Percentiles rank a stretch among this genome's conserved stretches.
phyloP scores from a whole-genome alignment of 371 early-diverging fungal genomes.

The Conidiobolus incongruus region DNA sequence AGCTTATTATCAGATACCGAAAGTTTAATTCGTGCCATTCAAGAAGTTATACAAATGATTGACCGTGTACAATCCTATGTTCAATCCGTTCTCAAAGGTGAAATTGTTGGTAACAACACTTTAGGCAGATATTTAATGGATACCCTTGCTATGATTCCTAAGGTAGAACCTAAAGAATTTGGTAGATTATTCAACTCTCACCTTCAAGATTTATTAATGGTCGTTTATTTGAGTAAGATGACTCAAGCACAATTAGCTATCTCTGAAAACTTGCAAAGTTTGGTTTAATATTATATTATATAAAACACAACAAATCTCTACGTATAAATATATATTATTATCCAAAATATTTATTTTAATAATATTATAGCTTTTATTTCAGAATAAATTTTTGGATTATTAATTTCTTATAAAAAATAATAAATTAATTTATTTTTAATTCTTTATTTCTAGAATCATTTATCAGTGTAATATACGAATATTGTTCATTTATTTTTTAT shows the following conservation, averaged over 20 bases:
- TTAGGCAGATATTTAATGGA: slow-evolving; percentile 85
- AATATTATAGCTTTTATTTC: too few relatives aligned
- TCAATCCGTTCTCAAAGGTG: slow-evolving; percentile 45
- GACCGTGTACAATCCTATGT: slow-evolving; percentile 68
- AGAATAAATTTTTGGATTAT: too few relatives aligned
- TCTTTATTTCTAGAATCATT: too few relatives aligned
- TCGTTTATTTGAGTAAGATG: slow-evolving; percentile 82
- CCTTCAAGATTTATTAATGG: slow-evolving; percentile 76
- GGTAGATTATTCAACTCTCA: slow-evolving; percentile 82
- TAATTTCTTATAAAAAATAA: too few relatives aligned
- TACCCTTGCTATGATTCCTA: slow-evolving; percentile 72
- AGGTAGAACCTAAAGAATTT: slow-evolving; percentile 60
- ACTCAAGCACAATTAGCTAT: slow-evolving; percentile 83
- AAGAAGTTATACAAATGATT: slow-evolving; percentile 59
- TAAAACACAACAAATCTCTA: too few relatives aligned
- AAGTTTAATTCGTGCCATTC: slow-evolving; percentile 56
- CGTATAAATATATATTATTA: too few relatives aligned
- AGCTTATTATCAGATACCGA: slow-evolving; percentile 71
- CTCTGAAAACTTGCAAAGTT: slow-evolving; percentile 67
- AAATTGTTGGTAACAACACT: background rate
- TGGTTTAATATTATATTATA: slow-evolving; percentile 31
- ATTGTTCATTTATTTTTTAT: too few relatives aligned
- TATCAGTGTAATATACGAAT: too few relatives aligned
- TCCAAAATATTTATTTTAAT: too few relatives aligned
- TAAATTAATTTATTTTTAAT: too few relatives aligned